A percentile compares a stretch with the other conserved stretches of the same genome.
phyloP scores from a whole-genome alignment of 2,329 filamentous ascomycete species.

The Passalora sequoiae region DNA sequence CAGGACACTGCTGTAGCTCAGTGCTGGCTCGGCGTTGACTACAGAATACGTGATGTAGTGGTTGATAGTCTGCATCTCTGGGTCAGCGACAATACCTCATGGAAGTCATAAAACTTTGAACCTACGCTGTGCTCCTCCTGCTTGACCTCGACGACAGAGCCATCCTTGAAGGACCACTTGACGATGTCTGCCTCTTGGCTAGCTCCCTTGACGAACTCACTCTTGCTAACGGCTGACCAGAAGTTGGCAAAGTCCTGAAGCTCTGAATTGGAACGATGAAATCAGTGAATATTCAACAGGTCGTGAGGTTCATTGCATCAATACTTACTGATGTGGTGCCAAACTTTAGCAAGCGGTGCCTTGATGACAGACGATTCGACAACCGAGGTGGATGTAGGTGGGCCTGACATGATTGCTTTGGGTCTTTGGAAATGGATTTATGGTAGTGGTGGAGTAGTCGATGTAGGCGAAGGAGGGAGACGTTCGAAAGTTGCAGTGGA shows the following conservation, averaged over 20 bases:
- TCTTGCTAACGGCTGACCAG: conserved; percentile 58
- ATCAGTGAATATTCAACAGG: no score
- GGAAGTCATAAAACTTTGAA: conserved; percentile 8
- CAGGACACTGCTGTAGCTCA: conserved; percentile 62
- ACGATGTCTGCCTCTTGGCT: conserved; percentile 54
- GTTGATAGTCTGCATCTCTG: conserved; percentile 54
- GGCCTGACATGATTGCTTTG: no score
- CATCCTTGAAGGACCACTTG: conserved; percentile 67
- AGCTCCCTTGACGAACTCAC: conserved; percentile 60
- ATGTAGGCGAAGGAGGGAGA: no score
- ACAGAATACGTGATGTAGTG: conserved; percentile 71
- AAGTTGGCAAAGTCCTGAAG: conserved; percentile 64
- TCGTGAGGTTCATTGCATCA: no score
- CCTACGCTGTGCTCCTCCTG: conserved; percentile 68
- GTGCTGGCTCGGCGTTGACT: conserved; percentile 60
- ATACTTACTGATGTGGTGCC: conserved; percentile 73
- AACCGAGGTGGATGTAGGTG: conserved; percentile 48
- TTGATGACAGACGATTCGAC: conserved; percentile 64
- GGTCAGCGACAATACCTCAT: conserved; percentile 3
- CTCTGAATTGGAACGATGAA: no score
- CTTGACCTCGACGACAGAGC: conserved; percentile 64
- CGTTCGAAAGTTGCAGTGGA: no score
- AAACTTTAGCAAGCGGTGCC: conserved; percentile 61
- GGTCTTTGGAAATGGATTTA: no score
- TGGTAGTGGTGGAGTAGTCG: no score